Conservation (phyloP, 2,329 filamentous ascomycete species). For the Colletotrichum chrysophilum region DNA sequence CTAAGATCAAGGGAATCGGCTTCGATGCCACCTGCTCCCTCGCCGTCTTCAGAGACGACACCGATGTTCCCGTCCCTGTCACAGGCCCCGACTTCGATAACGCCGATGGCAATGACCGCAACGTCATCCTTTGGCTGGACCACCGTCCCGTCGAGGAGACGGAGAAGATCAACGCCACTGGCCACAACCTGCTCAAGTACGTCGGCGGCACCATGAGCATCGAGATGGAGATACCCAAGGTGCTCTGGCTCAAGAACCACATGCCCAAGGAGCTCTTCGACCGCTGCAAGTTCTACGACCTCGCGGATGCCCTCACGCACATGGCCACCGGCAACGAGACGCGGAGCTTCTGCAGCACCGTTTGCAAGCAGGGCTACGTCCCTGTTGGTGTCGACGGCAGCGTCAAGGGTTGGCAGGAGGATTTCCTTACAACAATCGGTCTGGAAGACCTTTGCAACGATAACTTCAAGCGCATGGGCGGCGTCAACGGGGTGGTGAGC, state of each 20-base stretch:
- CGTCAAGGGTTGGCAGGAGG: slow-evolving; percentile 97
- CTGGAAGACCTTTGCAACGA: slow-evolving; percentile 84
- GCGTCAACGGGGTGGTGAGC: slow-evolving; percentile 92
- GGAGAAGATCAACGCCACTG: slow-evolving; percentile 88
- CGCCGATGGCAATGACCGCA: slow-evolving; percentile 82
- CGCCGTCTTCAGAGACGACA: slow-evolving; percentile 86
- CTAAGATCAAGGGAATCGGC: slow-evolving; percentile 84
- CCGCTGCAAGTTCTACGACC: slow-evolving; percentile 95
- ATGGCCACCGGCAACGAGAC: slow-evolving; percentile 92
- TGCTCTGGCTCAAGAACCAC: slow-evolving; percentile 97
- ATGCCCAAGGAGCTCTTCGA: slow-evolving; percentile 93
- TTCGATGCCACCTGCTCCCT: slow-evolving; percentile 99
- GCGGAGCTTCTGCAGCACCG: slow-evolving; percentile 91
- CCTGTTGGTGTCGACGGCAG: slow-evolving; percentile 97
- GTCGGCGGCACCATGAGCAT: slow-evolving; percentile 98
- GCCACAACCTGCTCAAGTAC: slow-evolving; percentile 92
- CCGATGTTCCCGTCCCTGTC: slow-evolving; percentile 88
- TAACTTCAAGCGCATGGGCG: slow-evolving; percentile 91
- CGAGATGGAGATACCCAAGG: slow-evolving; percentile 99
- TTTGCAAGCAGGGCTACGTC: slow-evolving; percentile 97
- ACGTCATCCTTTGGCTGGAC: slow-evolving; percentile 97
- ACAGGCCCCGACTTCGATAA: slow-evolving; percentile 82
- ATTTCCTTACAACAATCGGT: slow-evolving; percentile 88
- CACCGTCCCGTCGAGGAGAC: slow-evolving; percentile 92
- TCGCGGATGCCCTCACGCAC: slow-evolving; percentile 92